These are phyloP conservation scores for Penicillium longicatenatum DNA, from an alignment of 495 filamentous ascomycete species.

Conservation along the genomic window DNA sequence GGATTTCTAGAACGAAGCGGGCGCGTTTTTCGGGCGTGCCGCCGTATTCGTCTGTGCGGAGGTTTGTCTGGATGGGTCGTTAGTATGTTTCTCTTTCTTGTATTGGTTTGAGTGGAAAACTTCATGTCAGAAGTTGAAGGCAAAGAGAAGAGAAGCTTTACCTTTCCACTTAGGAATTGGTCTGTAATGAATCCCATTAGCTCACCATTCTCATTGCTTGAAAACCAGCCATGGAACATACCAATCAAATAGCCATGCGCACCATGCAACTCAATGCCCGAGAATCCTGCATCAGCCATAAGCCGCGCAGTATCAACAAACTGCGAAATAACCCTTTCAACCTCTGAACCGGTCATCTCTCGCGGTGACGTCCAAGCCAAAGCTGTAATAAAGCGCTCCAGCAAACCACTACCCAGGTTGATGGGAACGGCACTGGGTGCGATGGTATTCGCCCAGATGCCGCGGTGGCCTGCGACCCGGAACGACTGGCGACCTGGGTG, in stretches of 20 bases:
- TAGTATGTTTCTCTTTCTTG: slow-evolving; percentile 3
- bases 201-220: background rate
- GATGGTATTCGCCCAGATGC: slow-evolving; percentile 46
- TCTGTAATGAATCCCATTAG: slow-evolving; percentile 28
- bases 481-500: slow-evolving; percentile 62
- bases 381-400: slow-evolving; percentile 36
- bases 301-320: slow-evolving; percentile 52
- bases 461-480: slow-evolving; percentile 43
- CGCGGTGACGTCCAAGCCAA: slow-evolving; percentile 45
- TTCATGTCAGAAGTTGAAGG: background rate
- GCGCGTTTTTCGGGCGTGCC: slow-evolving; percentile 47
- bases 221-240: slow-evolving; percentile 14
- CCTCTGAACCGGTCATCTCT: slow-evolving; percentile 53
- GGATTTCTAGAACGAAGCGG: slow-evolving; percentile 51
- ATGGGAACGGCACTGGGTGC: slow-evolving; percentile 50
- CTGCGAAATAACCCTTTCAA: slow-evolving; percentile 44
- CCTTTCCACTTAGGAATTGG: slow-evolving; percentile 46
- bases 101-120: background rate
- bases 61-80: slow-evolving; percentile 36
- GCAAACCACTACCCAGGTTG: slow-evolving; percentile 35
- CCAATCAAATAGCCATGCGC: slow-evolving; percentile 63
- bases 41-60: slow-evolving; percentile 51
- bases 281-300: slow-evolving; percentile 54
- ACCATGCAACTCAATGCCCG: slow-evolving; percentile 57
- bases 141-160: slow-evolving; percentile 7